Base-by-base conservation (phyloP, 2,329 filamentous ascomycete genomes). In the Juglanconis sp. region DNA sequence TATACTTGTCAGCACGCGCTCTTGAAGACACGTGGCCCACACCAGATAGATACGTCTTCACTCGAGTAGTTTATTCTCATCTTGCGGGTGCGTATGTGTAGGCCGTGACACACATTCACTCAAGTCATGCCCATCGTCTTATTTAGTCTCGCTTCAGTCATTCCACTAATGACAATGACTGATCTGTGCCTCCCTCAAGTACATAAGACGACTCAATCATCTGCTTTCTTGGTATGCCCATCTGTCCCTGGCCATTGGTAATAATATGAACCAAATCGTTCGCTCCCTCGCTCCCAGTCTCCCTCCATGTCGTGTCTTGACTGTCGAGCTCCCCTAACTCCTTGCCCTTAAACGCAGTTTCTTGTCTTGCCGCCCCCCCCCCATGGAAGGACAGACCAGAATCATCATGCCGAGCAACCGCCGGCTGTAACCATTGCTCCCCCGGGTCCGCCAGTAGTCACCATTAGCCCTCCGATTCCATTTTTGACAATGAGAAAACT, bases 181-280 rank as follows among this genome's bases (percentile, higher is more conserved):
- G 52, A 36, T 42, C 60, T 34, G 32, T 50, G 40, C 42, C 47
- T 53, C 36, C n/a, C 47, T 34, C 38, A 50, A 36, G 11, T 31
- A 56, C 58, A 36, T 35, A 46, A 47, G 40, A 53, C 38, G 48
- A 52, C n/a, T 53, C 11, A 24, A 4, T 47, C 56, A 53, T 54
- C 53, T 51, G 52, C 56, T 38, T 50, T 50, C 52, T 40, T 52
- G 38, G 17, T 36, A 46, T 50, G 46, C 32, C 46, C 11, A n/a
- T 11, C 10, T 24, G 40, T 24, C n/a, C 36, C 31, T 31, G n/a
- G 40, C 17, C 44, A 48, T 48, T 48, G 40, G 48, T 40, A 42
- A 56, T 59, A 42, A 36, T 59, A 36, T 59, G 60, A 56, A 56
- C 56, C 53, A 59, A 35, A 49, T 36, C 50, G 60, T 52, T 52